Evolutionary conservation across 2,329 filamentous ascomycete genomes (phyloP).

Genomic region (Penicillium sp.): DNA sequence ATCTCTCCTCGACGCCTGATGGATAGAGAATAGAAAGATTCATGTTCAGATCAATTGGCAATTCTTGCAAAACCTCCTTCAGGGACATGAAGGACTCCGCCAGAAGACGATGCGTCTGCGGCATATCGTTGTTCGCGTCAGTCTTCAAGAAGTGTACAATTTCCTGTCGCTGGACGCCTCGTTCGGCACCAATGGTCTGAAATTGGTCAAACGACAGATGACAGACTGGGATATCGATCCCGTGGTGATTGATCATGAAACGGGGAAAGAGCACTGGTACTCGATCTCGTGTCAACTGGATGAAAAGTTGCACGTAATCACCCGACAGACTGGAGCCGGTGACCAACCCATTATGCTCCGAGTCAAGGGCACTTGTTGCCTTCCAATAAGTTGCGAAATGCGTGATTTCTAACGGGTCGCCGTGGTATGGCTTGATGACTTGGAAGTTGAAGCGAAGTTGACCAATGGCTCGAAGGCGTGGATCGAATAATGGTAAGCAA

Average conservation of each 20-base stretch:
- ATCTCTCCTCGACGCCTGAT: slow-evolving; percentile 67
- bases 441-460: slow-evolving; percentile 93
- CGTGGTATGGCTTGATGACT: slow-evolving; percentile 92
- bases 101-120: slow-evolving; percentile 68
- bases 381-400: slow-evolving; percentile 99
- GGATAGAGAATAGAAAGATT: slow-evolving; percentile 93
- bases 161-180: slow-evolving; percentile 27
- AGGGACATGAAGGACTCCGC: slow-evolving; percentile 76
- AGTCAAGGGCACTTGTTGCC: slow-evolving; percentile 87
- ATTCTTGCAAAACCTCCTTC: slow-evolving; percentile 67
- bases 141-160: slow-evolving; percentile 32
- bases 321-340: slow-evolving; percentile 93
- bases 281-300: slow-evolving; percentile 86
- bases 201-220: slow-evolving; percentile 67
- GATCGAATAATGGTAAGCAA: slow-evolving; percentile 88
- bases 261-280: slow-evolving; percentile 82
- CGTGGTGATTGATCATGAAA: slow-evolving; percentile 74
- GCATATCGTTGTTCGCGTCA: slow-evolving; percentile 46
- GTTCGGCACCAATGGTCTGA: slow-evolving; percentile 44
- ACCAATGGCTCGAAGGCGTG: slow-evolving; percentile 83
- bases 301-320: slow-evolving; percentile 88
- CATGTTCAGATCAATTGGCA: slow-evolving; percentile 78
- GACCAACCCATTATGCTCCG: slow-evolving; percentile 79
- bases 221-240: slow-evolving; percentile 76
- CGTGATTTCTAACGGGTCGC: slow-evolving; percentile 89